Evolutionary conservation across 2,329 filamentous ascomycete genomes (phyloP).

Genomic region (Fusarium pseudonygamai): DNA sequence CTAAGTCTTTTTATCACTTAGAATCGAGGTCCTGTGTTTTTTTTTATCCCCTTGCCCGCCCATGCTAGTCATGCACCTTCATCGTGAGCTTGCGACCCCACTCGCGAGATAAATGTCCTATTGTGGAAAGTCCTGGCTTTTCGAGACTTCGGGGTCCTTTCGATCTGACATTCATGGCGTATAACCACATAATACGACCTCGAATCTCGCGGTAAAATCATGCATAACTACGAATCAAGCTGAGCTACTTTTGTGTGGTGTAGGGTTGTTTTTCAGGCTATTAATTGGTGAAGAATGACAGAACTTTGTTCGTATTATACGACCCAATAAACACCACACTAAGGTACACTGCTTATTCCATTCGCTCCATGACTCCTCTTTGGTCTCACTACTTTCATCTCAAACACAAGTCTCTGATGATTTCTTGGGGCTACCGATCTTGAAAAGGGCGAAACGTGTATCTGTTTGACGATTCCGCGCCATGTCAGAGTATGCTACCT

Average conservation of each 20-base stretch:
- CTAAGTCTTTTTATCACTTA: too few relatives aligned
- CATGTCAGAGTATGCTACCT: neutral
- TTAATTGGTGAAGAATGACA: neutral
- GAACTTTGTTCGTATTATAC: neutral
- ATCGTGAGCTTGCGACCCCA: constrained; percentile 9
- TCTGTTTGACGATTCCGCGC: neutral
- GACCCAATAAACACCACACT: neutral
- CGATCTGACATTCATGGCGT: constrained; percentile 2
- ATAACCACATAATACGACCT: constrained; percentile 2
- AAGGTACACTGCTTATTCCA: neutral
- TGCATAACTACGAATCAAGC: neutral
- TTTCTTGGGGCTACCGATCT: neutral
- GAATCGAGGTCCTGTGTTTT: too few relatives aligned
- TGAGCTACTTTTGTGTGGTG: neutral
- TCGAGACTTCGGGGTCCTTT: constrained; percentile 3
- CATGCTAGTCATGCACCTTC: neutral
- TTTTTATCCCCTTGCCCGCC: too few relatives aligned
- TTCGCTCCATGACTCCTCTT: neutral
- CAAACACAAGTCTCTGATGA: neutral
- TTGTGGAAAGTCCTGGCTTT: constrained; percentile 6
- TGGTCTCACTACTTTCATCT: neutral
- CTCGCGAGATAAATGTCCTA: constrained; percentile 11
- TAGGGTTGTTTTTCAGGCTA: neutral
- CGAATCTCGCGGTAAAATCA: constrained; percentile 1
- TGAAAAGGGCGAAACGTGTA: neutral